Conservation (phyloP, 2,329 filamentous ascomycete genomes). For the Rutstroemia sp. region DNA sequence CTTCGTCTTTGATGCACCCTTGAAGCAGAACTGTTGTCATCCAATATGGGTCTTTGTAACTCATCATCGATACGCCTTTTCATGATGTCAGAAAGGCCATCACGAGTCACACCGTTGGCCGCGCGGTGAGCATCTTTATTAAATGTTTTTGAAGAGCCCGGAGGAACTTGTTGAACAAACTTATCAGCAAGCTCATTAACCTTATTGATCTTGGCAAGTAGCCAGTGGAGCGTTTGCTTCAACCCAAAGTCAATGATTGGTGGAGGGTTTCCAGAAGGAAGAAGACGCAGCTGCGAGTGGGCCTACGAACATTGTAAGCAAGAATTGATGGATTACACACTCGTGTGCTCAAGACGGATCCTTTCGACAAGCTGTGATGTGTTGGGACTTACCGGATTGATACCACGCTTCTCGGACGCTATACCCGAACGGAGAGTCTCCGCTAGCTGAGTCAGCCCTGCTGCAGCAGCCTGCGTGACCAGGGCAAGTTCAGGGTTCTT, state of each 20-base stretch:
- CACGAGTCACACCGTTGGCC: slow-evolving; percentile 10
- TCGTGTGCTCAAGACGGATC: background rate
- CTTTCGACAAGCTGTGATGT: background rate
- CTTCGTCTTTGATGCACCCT: slow-evolving; percentile 18
- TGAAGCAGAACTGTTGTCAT: slow-evolving; percentile 14
- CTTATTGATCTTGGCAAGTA: slow-evolving; percentile 24
- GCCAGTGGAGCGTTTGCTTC: slow-evolving; percentile 24
- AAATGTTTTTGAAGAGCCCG: slow-evolving; percentile 5
- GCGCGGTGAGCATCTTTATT: slow-evolving; percentile 10
- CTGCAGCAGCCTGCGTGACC: slow-evolving; percentile 21
- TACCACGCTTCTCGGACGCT: slow-evolving; percentile 19
- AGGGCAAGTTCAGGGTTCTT: slow-evolving; percentile 19
- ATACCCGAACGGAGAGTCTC: slow-evolving; percentile 24
- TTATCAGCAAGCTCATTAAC: slow-evolving; percentile 26
- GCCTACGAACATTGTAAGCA: slow-evolving; percentile 7
- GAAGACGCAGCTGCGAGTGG: slow-evolving; percentile 9
- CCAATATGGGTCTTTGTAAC: slow-evolving; percentile 11
- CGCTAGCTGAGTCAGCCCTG: slow-evolving; percentile 25
- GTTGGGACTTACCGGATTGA: slow-evolving; percentile 22
- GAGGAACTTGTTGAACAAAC: slow-evolving; percentile 21
- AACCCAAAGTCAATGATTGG: slow-evolving; percentile 24
- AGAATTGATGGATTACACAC: background rate
- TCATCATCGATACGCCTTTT: slow-evolving; percentile 22
- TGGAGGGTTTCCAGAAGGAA: slow-evolving; percentile 18
- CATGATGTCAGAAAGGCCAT: slow-evolving; percentile 21